These are phyloP conservation scores for Acacia pycnantha DNA, from an alignment of 331 rosid genomes.

Conservation along the genomic window DNA sequence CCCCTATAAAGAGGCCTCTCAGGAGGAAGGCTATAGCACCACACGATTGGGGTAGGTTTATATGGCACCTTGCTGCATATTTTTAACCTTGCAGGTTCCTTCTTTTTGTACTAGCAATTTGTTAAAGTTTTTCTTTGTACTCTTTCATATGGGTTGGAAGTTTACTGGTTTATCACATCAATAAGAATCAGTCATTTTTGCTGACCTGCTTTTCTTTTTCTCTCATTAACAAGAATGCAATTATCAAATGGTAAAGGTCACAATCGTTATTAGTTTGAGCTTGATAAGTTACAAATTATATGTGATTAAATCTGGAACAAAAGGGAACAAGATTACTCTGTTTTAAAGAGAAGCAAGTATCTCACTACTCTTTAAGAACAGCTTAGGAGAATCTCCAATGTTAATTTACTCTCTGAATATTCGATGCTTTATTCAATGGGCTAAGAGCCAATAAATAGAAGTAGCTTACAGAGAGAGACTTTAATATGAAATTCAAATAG, in stretches of 20 bases:
- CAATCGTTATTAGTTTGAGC: neutral
- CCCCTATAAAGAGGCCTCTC: conserved; percentile 94
- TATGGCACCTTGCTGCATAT: neutral
- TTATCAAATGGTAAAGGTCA: conserved; percentile 14
- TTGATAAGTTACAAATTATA: too few species aligned
- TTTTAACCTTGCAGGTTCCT: conserved; percentile 6
- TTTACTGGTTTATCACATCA: neutral
- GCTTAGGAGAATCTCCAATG: too few species aligned
- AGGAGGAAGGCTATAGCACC: conserved; percentile 80
- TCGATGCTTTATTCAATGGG: too few species aligned
- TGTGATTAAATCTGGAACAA: too few species aligned
- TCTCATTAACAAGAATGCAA: conserved; percentile 17
- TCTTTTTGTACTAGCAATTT: neutral
- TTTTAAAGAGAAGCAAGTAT: too few species aligned
- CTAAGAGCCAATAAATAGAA: too few species aligned
- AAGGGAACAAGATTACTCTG: too few species aligned
- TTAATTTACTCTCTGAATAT: too few species aligned
- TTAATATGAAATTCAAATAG: too few species aligned
- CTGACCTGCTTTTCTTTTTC: neutral
- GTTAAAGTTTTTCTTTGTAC: neutral
- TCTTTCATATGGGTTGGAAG: neutral
- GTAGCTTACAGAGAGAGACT: too few species aligned
- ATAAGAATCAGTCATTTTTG: conserved; percentile 24
- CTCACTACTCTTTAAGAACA: too few species aligned
- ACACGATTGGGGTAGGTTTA: conserved; percentile 90